Base-by-base conservation (phyloP, 352 stramenopile genomes). In the Elongisporangium anandrum region DNA sequence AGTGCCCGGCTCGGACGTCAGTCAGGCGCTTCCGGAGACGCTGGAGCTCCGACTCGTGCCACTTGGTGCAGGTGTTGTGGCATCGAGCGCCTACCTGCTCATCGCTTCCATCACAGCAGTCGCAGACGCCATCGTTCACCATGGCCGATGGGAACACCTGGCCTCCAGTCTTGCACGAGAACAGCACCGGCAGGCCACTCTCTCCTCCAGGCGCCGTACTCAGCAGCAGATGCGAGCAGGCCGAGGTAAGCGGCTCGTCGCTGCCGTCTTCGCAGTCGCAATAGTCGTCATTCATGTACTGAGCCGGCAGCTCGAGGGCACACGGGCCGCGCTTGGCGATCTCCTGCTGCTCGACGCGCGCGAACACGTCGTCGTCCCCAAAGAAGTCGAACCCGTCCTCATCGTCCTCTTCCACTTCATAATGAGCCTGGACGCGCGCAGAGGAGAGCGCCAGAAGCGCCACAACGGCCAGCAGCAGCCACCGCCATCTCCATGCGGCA, bases 61-160 rank as follows among this genome's bases (percentile, higher is more conserved):
- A 50, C 10, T 50, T 45, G 1, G 48, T 50, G 48, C 84, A 93
- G 34, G 60, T 75, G 57, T 90, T 56, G 16, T n/a, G 6, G 50
- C 84, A 92, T 2, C 22, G 20, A 41, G 64, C 45, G 20, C 63
- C 60, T 0, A 53, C 9, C 4, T n/a, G 26, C 58, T 99, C 96
- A 65, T 99, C 96, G 56, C 84, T 91, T 21, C 96, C 97, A 76
- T 99, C 96, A 69, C 97, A 99, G 68, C 97, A 99, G 81, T 99
- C 97, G 66, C 97, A 99, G 50, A 99, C 83, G n/a, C 87, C 88
- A 69, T 99, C 97, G 12, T 77, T 50, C 1, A 99, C 66, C 49
- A 91, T 81, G 0, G 74, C 85, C 4, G 77, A 34, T 0, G 88
- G 67, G 7, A 91, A 45, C 49, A 54, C 22, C 47, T 82, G 71